Evolutionary conservation across 176 grass and related monocot species (phyloP), one percentile per base, ranked within the genome.

Genomic region (Oryza officinalis): DNA sequence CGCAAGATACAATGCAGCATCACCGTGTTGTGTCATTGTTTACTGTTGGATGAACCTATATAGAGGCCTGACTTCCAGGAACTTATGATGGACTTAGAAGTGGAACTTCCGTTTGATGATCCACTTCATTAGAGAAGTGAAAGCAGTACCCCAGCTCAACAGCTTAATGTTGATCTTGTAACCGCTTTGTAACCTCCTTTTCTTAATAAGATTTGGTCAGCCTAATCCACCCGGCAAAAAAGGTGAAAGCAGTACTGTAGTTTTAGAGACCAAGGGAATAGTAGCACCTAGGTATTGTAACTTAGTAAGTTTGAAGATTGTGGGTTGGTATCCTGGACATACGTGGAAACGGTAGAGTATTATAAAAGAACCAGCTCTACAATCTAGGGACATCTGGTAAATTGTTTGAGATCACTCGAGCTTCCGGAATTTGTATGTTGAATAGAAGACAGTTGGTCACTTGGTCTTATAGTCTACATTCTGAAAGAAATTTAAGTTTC

Each of bases 361-460:
- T 44, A 64, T 27, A 11, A 35, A 1, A 26, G 1, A 43, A 4
- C 30, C 26, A 59, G 23, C 45, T 74, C 35, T 15, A 17, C 18
- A 80, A 46, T 26, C 47, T 0, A 6, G 61, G 45, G 23, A 1
- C 11, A 49, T 52, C 75, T 25, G 27, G 11, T 64, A 30, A 71
- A 43, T 41, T 50, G 1, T 26, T 35, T 14, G 52, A 54, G 77
- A 71, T 26, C 71, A 26, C 5, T 27, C 71, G 57, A 41, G 33
- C 60, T 61, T 68, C 45, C 69, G 46, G 41, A 45, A n/a, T 75
- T 33, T 83, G 15, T n/a, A 31, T 52, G 15, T 67, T 69, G 71
- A 69, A 77, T 26, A 67, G 4, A 27, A 27, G 22, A 68, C 22
- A 64, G 15, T 14, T 59, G 37, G 37, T 38, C 37, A 38, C 37